These are phyloP conservation scores for Exophiala sp. DNA, from an alignment of 2,329 filamentous ascomycete species.

Conservation along the genomic window DNA sequence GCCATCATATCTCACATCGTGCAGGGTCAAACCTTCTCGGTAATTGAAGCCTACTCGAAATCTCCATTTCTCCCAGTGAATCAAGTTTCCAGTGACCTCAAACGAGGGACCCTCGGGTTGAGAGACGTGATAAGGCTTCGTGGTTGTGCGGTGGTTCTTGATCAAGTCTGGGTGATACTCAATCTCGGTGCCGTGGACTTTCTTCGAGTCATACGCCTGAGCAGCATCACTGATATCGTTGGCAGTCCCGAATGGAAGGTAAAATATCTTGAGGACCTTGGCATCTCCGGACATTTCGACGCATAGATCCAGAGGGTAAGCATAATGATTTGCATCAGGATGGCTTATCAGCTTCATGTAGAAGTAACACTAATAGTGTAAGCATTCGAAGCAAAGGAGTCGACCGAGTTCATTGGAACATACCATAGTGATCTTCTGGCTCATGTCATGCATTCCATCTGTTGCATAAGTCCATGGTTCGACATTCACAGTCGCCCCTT, in stretches of 20 bases:
- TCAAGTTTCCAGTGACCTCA: slow-evolving; percentile 29
- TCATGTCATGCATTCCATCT: slow-evolving; percentile 53
- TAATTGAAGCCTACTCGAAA: slow-evolving; percentile 46
- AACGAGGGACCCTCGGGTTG: slow-evolving; percentile 39
- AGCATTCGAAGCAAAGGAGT: too few relatives aligned
- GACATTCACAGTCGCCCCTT: slow-evolving; percentile 44
- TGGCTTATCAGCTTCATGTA: slow-evolving; percentile 42
- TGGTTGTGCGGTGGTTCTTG: slow-evolving; percentile 33
- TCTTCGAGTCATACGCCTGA: slow-evolving; percentile 41
- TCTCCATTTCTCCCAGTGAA: slow-evolving; percentile 45
- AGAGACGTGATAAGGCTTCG: slow-evolving; percentile 36
- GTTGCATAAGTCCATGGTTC: slow-evolving; percentile 57
- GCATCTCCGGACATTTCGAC: slow-evolving; percentile 52
- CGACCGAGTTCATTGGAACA: too few relatives aligned
- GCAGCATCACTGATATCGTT: slow-evolving; percentile 38
- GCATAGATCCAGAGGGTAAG: slow-evolving; percentile 54
- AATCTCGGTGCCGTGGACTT: slow-evolving; percentile 37
- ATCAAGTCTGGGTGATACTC: slow-evolving; percentile 37
- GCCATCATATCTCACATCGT: slow-evolving; percentile 40
- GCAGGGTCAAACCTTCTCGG: slow-evolving; percentile 42
- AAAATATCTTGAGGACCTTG: slow-evolving; percentile 49
- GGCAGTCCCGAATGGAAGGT: slow-evolving; percentile 43
- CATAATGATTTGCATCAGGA: slow-evolving; percentile 55
- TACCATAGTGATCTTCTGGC: slow-evolving; percentile 49
- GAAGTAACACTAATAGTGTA: slow-evolving; percentile 32